These are phyloP conservation scores for Lasiodiplodia sp. DNA, from an alignment of 2,329 filamentous ascomycete genomes.

Conservation along the genomic window DNA sequence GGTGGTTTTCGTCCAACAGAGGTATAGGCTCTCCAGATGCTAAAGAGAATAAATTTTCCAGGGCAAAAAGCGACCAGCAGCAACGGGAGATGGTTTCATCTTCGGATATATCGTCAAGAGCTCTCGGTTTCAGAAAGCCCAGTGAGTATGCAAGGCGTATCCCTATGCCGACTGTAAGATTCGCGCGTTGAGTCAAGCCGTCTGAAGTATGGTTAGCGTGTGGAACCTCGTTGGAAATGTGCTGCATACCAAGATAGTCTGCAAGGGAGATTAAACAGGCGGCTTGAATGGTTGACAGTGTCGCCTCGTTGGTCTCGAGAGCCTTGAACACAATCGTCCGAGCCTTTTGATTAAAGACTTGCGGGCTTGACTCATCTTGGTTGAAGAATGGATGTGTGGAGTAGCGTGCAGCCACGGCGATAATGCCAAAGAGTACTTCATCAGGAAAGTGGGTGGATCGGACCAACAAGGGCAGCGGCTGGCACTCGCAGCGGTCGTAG, in stretches of 20 bases:
- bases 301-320: not conserved
- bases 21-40: not conserved
- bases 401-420: not conserved
- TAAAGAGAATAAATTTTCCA: not conserved
- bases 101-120: not conserved
- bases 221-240: not conserved
- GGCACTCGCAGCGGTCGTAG: not conserved
- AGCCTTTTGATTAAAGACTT: not conserved
- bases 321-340: not conserved
- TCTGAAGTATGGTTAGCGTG: not conserved
- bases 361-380: not conserved
- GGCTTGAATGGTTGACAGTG: slow-evolving; percentile 1
- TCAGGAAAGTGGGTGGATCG: not conserved
- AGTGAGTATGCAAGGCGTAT: not conserved
- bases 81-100: not conserved
- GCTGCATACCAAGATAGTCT: not conserved
- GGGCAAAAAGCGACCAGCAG: slow-evolving; percentile 5
- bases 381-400: not conserved
- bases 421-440: not conserved
- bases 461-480: not conserved
- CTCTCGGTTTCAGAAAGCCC: not conserved
- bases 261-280: not conserved
- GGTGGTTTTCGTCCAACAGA: not conserved
- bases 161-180: not conserved
- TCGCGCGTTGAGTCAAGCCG: not conserved